A percentile compares a stretch with the other conserved stretches of the same genome.
Conservation (phyloP, 148 eudicot species). For the Selenicereus undatus region DNA sequence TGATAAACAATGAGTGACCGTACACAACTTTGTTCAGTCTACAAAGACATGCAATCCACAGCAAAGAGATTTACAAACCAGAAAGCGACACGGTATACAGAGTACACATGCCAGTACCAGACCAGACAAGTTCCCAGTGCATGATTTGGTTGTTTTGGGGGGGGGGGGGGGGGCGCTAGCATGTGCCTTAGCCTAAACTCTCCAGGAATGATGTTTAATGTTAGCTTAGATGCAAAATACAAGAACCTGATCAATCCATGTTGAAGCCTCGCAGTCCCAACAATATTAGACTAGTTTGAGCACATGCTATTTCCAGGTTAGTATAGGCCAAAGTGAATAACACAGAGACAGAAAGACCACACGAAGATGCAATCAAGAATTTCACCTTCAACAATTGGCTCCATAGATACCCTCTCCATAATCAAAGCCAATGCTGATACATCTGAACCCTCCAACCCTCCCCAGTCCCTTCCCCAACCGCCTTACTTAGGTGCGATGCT, state of each 20-base stretch:
- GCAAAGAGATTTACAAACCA: neutral
- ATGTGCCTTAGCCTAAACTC: neutral
- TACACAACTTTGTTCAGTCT: neutral
- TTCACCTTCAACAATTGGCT: no score
- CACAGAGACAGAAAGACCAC: neutral
- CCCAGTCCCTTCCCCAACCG: no score
- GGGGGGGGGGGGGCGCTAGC: neutral
- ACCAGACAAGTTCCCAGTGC: neutral
- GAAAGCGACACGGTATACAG: no score
- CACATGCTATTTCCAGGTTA: neutral
- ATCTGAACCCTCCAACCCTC: no score
- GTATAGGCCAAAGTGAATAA: no score
- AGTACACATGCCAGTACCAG: no score
- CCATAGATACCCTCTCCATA: no score
- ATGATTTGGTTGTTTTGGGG: no score
- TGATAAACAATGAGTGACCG: neutral
- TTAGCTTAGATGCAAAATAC: neutral
- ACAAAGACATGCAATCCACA: neutral
- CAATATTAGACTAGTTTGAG: neutral
- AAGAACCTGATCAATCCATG: neutral
- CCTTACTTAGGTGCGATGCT: no score
- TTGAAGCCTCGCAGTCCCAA: neutral
- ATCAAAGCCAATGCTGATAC: no score
- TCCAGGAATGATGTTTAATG: neutral
- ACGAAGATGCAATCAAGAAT: neutral